Base-by-base conservation (phyloP, 148 eudicot genomes). In the Rhododendron henanense region DNA sequence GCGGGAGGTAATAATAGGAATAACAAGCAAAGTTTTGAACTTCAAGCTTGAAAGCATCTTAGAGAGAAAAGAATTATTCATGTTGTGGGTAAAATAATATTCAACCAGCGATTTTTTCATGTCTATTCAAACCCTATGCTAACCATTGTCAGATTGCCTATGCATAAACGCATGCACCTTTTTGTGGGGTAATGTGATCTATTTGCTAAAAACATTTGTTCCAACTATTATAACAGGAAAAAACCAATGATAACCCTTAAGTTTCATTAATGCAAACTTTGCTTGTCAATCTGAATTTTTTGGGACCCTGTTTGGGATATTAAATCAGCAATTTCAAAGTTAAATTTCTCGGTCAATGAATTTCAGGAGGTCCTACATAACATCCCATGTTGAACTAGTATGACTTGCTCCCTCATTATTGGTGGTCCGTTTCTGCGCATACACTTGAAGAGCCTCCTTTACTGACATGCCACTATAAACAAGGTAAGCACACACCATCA, bases 371-470 rank as follows among this genome's bases (percentile, higher is more conserved):
- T 44, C 55, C 61, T 73, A 57, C 33, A 51, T 39, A 23, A 80
- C 55, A 79, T 31, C 45, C 31, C 23, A 33, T 65, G 3, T 67
- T 6, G 16, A 80, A 5, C 15, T 19, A 35, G 59, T 55, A 67
- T 33, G 10, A 81, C 93, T 88, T 93, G 90, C 95, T 87, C 95
- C 94, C 85, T 90, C 84, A 75, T 92, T 91, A 74, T 93, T 88
- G 44, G 91, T 93, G 14, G 95, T 93, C 50, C 95, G 88, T 81
- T 89, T 92, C 81, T 89, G 87, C 21, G 94, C 95, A 84, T 93
- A 93, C n/a, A 92, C 25, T 33, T 87, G 90, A 83, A 93, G 89
- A 85, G 95, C 95, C 82, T 92, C 90, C 86, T 93, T 92, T 31
- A 90, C 90, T 79, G 91, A 78, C 94, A 92, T 90, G 61, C 93